phyloP scores from a whole-genome alignment of 2,329 filamentous ascomycete genomes.

The Thielaviopsis euricoi region DNA sequence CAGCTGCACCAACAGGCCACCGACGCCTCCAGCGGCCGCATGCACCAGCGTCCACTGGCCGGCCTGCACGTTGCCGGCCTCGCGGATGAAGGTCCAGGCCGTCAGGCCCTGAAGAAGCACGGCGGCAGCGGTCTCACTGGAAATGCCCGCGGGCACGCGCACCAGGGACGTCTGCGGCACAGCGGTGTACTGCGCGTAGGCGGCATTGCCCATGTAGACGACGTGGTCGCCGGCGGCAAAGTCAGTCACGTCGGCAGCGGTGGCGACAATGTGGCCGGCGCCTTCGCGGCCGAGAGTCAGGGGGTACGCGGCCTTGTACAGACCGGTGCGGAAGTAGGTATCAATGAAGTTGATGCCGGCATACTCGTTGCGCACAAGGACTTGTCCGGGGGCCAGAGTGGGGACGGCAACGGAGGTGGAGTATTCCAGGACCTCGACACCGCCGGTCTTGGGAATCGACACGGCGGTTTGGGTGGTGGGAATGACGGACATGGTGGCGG shows the following conservation, averaged over 20 bases:
- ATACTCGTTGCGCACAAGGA: constrained; percentile 43
- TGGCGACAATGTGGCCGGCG: constrained; percentile 50
- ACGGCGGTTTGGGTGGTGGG: constrained; percentile 47
- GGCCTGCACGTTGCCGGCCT: constrained; percentile 57
- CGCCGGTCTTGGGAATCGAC: constrained; percentile 47
- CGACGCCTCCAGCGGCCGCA: constrained; percentile 72
- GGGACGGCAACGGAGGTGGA: constrained; percentile 28
- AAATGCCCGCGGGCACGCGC: constrained; percentile 45
- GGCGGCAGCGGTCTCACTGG: constrained; percentile 48
- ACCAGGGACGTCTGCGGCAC: constrained; percentile 37
- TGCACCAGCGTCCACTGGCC: constrained; percentile 75
- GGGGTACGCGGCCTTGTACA: constrained; percentile 51
- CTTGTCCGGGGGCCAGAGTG: constrained; percentile 35
- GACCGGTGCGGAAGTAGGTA: constrained; percentile 73
- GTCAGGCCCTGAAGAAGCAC: constrained; percentile 69
- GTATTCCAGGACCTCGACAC: constrained; percentile 55
- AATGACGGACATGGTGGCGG: constrained; percentile 52
- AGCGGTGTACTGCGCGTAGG: constrained; percentile 41
- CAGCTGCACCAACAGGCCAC: constrained; percentile 59
- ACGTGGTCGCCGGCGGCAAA: constrained; percentile 54
- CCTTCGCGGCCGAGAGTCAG: constrained; percentile 68
- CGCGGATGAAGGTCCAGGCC: constrained; percentile 61
- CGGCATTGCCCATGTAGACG: constrained; percentile 42
- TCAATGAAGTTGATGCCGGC: constrained; percentile 47
- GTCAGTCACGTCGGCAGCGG: constrained; percentile 35